Evolutionary conservation across 2,329 filamentous ascomycete species (phyloP).

Genomic region (Diaporthe sp.): DNA sequence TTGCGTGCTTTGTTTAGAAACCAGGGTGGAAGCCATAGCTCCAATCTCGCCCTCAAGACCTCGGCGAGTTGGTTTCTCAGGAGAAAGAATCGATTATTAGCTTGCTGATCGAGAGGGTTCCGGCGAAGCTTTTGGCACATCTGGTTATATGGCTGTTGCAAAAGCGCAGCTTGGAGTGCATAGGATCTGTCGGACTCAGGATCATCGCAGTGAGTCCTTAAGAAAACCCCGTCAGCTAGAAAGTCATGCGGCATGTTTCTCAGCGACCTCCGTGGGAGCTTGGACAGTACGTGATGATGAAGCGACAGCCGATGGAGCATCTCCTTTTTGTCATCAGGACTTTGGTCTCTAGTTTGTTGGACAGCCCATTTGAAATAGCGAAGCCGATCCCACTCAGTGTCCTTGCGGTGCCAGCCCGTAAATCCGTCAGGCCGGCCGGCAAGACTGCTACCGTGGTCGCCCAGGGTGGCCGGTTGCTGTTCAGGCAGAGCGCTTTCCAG

Average conservation of each 20-base stretch:
- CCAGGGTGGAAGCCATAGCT: conserved; percentile 7
- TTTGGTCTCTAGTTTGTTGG: background rate
- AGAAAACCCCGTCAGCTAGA: background rate
- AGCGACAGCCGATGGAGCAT: background rate
- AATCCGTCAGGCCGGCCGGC: background rate
- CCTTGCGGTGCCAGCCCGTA: background rate
- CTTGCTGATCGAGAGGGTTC: background rate
- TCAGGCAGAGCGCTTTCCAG: background rate
- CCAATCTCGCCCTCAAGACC: background rate
- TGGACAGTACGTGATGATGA: background rate
- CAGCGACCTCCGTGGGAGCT: background rate
- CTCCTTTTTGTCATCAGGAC: rapidly evolving
- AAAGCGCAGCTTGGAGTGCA: background rate
- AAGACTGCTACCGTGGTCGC: background rate
- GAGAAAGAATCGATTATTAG: background rate
- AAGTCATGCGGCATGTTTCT: background rate
- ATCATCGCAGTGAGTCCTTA: background rate
- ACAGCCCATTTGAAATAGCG: background rate
- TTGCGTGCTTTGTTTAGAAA: background rate
- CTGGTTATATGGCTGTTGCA: background rate
- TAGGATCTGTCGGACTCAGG: background rate
- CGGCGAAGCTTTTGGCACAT: background rate
- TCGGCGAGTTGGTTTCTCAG: background rate
- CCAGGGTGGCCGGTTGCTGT: background rate
- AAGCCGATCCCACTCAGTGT: background rate